A percentile compares a stretch with the other conserved stretches of the same genome.
phyloP scores from a whole-genome alignment of 208 protist species.

The Trypanosomatidae sp. region DNA sequence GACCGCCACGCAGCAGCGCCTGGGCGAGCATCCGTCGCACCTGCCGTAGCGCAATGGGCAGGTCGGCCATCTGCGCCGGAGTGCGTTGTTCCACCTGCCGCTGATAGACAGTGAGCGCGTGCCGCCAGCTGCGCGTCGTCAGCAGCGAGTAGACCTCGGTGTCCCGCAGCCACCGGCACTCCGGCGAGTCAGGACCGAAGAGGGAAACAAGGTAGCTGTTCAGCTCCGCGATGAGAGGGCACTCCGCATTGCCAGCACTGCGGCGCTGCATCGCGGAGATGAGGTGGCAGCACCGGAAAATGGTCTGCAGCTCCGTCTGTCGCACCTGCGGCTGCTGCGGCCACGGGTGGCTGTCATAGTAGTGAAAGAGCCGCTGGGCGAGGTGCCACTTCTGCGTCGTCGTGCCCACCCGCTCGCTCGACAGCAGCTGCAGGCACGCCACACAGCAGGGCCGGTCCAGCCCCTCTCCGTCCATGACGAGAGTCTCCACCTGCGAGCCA shows the following conservation, averaged over 20 bases:
- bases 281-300: slow-evolving; percentile 79
- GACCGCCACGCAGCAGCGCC: slow-evolving; percentile 41
- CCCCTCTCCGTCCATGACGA: slow-evolving; percentile 45
- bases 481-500: slow-evolving; percentile 44
- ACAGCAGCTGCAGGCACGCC: slow-evolving; percentile 73
- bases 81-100: slow-evolving; percentile 36
- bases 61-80: slow-evolving; percentile 35
- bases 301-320: slow-evolving; percentile 72
- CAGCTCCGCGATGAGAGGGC: slow-evolving; percentile 30
- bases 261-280: slow-evolving; percentile 31
- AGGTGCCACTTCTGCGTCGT: slow-evolving; percentile 34
- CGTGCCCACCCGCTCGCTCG: slow-evolving; percentile 31
- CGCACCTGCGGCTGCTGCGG: slow-evolving; percentile 66
- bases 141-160: slow-evolving; percentile 68
- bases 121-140: slow-evolving; percentile 28
- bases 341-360: slow-evolving; percentile 73
- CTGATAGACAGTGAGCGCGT: slow-evolving; percentile 46
- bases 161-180: slow-evolving; percentile 72
- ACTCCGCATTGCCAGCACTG: not conserved
- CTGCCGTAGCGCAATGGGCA: slow-evolving; percentile 69
- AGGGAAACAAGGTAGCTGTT: slow-evolving; percentile 20
- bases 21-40: slow-evolving; percentile 38
- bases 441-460: slow-evolving; percentile 66
- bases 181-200: slow-evolving; percentile 53
- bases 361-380: slow-evolving; percentile 29